These are phyloP conservation scores for Pisolithus albus DNA, from an alignment of 768 basidiomycete genomes.

Conservation along the genomic window DNA sequence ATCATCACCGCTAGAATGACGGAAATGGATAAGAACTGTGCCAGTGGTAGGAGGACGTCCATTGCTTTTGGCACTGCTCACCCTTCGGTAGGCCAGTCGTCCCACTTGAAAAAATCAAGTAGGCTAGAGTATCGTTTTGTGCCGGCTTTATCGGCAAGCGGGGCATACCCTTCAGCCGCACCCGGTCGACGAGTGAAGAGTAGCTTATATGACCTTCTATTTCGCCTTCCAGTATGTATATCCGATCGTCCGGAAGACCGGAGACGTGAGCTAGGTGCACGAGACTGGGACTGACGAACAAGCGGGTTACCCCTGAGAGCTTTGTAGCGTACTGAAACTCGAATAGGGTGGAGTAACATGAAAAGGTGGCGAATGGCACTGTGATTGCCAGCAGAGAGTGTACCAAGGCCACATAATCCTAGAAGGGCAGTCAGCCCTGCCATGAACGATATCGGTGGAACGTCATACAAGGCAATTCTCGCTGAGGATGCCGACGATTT, in stretches of 20 bases:
- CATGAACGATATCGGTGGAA: background rate
- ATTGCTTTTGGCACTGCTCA: constrained; percentile 14
- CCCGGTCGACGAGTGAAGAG: constrained; percentile 36
- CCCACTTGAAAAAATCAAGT: constrained; percentile 71
- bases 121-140: constrained; percentile 50
- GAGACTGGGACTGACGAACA: constrained; percentile 48
- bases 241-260: constrained; percentile 32
- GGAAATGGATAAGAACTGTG: background rate
- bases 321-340: constrained; percentile 49
- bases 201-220: constrained; percentile 38
- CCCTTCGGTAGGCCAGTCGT: constrained; percentile 76
- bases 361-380: constrained; percentile 48
- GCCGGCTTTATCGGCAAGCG: constrained; percentile 40
- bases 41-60: background rate
- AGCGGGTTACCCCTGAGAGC: constrained; percentile 39
- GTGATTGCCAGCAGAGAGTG: constrained; percentile 44
- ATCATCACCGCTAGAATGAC: constrained; percentile 56
- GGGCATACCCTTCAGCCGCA: constrained; percentile 32
- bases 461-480: constrained; percentile 58
- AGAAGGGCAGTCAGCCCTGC: background rate
- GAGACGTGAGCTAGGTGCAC: constrained; percentile 36
- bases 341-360: constrained; percentile 47
- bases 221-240: constrained; percentile 45
- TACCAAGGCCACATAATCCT: constrained; percentile 53
- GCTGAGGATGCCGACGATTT: constrained; percentile 64